Base-by-base conservation (phyloP, 208 protist species). In the Wallacemonas sp. region DNA sequence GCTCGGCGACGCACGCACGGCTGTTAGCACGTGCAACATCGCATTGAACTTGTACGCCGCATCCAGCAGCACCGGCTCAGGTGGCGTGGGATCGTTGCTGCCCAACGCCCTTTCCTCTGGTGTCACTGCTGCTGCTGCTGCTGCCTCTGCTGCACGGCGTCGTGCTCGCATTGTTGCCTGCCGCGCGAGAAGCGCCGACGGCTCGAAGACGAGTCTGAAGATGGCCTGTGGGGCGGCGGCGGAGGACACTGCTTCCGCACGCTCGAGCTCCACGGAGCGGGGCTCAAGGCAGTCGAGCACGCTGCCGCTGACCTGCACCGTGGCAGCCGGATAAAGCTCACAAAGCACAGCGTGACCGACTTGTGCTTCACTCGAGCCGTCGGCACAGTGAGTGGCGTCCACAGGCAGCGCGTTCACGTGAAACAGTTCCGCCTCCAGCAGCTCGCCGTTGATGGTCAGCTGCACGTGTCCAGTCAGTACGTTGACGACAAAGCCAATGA, bases 391-490 rank as follows among this genome's bases (percentile, higher is more conserved):
- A n/a, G n/a, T n/a, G n/a, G 71, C 58, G 27, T 68, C 52, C 2
- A 52, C 53, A 50, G 6, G 36, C 3, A 69, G 4, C 33, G 29
- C 19, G 13, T 38, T 57, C 68, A 71, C 79, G 75, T 1, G 39
- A 45, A 10, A 52, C 42, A 57, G 50, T 15, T 33, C 30, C 21
- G 50, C 54, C 0, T 76, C 73, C n/a, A 88, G 53, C 17, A 32
- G 22, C 21, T 13, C 61, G 33, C 74, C 81, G 59, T 88, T 88
- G 26, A 88, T 36, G 26, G 48, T 65, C 37, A 84, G 68, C 3
- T 76, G 68, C 26, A 77, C 15, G 13, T 9, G 22, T n/a, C 70
- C 65, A 8, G 2, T 38, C 2, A 41, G 19, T 21, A 58, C 21
- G 36, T 77, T 52, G 48, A 60, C 44, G 19, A 71, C 17, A 33